phyloP scores from a whole-genome alignment of 2,329 filamentous ascomycete species.

The Colletotrichum godetiae region DNA sequence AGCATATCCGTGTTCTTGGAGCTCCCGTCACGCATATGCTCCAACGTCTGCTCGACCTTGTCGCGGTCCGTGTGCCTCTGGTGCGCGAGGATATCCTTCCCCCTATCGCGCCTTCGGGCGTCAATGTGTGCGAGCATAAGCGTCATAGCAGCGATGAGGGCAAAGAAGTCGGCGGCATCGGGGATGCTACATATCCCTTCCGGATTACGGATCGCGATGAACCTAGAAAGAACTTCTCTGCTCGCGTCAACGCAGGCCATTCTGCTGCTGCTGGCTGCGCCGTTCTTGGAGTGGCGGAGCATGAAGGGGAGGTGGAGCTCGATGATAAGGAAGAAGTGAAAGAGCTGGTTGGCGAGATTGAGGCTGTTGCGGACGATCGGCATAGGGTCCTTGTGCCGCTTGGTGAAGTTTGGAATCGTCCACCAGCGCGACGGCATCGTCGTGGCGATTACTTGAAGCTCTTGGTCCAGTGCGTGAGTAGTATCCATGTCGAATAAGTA shows the following conservation, averaged over 20 bases:
- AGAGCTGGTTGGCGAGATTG: slow-evolving; percentile 46
- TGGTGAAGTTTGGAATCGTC: slow-evolving; percentile 42
- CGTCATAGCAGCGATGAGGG: slow-evolving; percentile 50
- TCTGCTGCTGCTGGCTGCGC: slow-evolving; percentile 43
- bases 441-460: slow-evolving; percentile 45
- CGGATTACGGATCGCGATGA: slow-evolving; percentile 46
- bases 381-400: slow-evolving; percentile 26
- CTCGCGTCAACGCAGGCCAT: slow-evolving; percentile 50
- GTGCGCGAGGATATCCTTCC: slow-evolving; percentile 46
- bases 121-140: slow-evolving; percentile 51
- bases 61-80: slow-evolving; percentile 53
- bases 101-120: slow-evolving; percentile 36
- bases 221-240: slow-evolving; percentile 51
- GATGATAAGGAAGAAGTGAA: slow-evolving; percentile 50
- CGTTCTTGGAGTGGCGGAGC: slow-evolving; percentile 41
- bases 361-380: slow-evolving; percentile 42
- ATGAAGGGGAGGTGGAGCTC: slow-evolving; percentile 54
- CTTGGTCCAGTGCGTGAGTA: slow-evolving; percentile 47
- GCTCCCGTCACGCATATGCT: slow-evolving; percentile 46
- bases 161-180: slow-evolving; percentile 50
- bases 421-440: slow-evolving; percentile 49
- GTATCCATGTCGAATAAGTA: slow-evolving; percentile 36
- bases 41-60: slow-evolving; percentile 50
- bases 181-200: slow-evolving; percentile 38
- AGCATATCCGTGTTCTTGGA: slow-evolving; percentile 45